These are phyloP conservation scores for Hirschfeldia incana DNA, from an alignment of 345 rosid genomes.

Conservation along the genomic window DNA sequence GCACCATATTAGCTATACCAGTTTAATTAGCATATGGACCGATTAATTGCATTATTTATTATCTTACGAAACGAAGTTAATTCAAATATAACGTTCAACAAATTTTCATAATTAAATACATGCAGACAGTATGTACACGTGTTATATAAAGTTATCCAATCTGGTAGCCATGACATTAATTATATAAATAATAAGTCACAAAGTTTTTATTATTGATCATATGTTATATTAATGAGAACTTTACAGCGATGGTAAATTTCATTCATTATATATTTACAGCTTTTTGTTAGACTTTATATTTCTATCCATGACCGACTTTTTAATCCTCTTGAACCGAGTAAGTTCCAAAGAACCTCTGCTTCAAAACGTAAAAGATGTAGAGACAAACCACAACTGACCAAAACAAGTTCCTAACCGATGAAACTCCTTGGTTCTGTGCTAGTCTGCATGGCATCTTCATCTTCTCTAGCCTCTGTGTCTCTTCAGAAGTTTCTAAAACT, in stretches of 20 bases:
- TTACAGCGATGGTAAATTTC: conserved; percentile 16
- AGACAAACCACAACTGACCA: conserved; percentile 36
- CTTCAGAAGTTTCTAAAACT: conserved; percentile 33
- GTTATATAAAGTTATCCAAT: conserved; percentile 9
- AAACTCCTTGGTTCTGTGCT: conserved; percentile 30
- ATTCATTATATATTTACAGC: conserved; percentile 20
- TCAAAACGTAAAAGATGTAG: conserved; percentile 37
- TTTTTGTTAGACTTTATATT: background rate
- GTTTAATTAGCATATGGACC: conserved; percentile 41
- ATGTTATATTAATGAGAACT: conserved; percentile 11
- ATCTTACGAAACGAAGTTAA: conserved; percentile 22
- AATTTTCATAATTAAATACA: conserved; percentile 24
- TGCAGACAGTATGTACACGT: conserved; percentile 29
- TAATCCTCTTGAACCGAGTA: conserved; percentile 17
- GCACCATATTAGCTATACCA: conserved; percentile 28
- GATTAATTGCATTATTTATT: conserved; percentile 37
- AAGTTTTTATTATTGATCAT: background rate
- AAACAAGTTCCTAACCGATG: conserved; percentile 31
- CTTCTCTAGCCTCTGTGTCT: conserved; percentile 23
- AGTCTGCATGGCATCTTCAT: conserved; percentile 9
- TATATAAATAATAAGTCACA: background rate
- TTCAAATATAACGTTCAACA: conserved; percentile 26
- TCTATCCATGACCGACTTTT: background rate
- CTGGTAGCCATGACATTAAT: background rate
- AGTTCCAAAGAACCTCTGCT: conserved; percentile 36